Base-by-base conservation (phyloP, 495 filamentous ascomycete species). In the Podospora comata region DNA sequence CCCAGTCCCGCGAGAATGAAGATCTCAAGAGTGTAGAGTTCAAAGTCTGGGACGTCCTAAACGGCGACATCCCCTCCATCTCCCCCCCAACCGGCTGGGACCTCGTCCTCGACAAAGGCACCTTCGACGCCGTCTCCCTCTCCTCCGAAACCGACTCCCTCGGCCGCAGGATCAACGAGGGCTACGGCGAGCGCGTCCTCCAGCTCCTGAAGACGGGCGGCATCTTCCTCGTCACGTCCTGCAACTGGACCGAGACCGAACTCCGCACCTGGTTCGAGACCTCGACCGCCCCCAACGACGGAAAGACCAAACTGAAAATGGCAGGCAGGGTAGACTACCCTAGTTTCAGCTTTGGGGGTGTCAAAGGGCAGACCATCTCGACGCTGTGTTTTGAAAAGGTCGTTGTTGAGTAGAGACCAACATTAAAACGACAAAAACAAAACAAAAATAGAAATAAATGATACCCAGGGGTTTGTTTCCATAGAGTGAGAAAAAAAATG, bases 201-300 rank as follows among this genome's bases (percentile, higher is more conserved):
- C 71, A 75, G 62, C 79, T 97, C 30, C 81, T 98, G 58, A 87
- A 85, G 68, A 78, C 77, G 6, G 89, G 89, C 3, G 93, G 93
- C 2, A 81, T 90, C 56, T 84, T 97, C 72, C 75, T 97, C 39
- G 86, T 99, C 26, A 97, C 95, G 69, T 96, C 92, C 74, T 99
- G 95, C 76, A 99, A 99, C 80, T 99, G 95, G 95, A 97, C 95
- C 48, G 92, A 95, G 81, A 85, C 87, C 65, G 95, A 99, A 83
- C 78, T 99, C 73, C 80, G 83, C 67, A 75, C 73, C 13, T 96
- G 93, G 92, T 94, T 96, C 77, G 85, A 80, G 61, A 77, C 75
- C 20, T 74, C 62, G 1, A 67, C 20, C 20, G 69, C 70, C 26
- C 61, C 28, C 30, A 59, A 18, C 16, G 30, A 32, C 30, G 30